phyloP scores from a whole-genome alignment of 192 early-diverging fungal species.

The Rhizophagus prolifer region DNA sequence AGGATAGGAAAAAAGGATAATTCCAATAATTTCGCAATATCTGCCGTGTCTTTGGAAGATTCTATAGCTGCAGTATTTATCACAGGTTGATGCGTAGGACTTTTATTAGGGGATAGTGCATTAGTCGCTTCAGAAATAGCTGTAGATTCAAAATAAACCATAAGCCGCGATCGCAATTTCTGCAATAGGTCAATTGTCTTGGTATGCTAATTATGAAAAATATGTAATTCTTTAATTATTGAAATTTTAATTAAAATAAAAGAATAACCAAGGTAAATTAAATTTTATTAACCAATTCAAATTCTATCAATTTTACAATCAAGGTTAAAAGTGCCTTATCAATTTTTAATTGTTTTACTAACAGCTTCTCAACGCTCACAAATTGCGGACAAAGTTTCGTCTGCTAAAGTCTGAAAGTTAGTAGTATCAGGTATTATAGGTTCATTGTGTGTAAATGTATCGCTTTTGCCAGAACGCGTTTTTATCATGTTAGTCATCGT shows the following conservation, averaged over 20 bases:
- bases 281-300: conserved; percentile 46
- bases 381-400: background rate
- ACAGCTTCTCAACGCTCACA: background rate
- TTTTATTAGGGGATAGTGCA: background rate
- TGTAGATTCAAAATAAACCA: background rate
- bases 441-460: background rate
- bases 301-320: conserved; percentile 47
- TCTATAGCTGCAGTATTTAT: background rate
- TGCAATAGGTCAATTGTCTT: conserved; percentile 46
- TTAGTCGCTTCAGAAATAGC: background rate
- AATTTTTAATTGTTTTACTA: background rate
- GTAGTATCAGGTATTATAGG: background rate
- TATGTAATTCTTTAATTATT: background rate
- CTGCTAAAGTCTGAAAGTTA: background rate
- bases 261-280: background rate
- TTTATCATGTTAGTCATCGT: background rate
- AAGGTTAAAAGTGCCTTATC: conserved; percentile 36
- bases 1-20: background rate
- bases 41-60: too few relatives aligned
- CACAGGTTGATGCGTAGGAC: background rate
- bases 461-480: background rate
- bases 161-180: conserved; percentile 38
- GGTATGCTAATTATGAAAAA: conserved; percentile 39
- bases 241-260: background rate
- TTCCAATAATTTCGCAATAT: too few relatives aligned